Evolutionary conservation across 163 green algal genomes (phyloP), one percentile per base, ranked within the genome.

Genomic region (Prototheca cutis): DNA sequence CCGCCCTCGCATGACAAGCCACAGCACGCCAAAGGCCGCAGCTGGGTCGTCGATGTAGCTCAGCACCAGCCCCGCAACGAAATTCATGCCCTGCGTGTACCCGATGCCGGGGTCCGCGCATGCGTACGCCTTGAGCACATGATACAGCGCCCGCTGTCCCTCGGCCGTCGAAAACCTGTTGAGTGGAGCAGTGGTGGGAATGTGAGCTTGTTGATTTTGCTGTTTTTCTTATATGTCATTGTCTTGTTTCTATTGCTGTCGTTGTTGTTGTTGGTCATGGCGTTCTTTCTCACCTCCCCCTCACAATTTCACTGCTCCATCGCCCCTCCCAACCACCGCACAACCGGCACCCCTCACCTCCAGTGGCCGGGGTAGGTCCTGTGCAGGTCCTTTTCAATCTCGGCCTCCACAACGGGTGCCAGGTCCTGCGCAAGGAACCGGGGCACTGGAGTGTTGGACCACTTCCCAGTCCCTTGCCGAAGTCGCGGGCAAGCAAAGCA

Each of bases 61-160:
- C 48, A 85, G 66, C 33, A 90, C 65, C 60, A 97, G 71, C 33
- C 64, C 73, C n/a, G 71, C 74, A 31, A 87, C 42, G 48, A 87
- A 87, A 66, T 87, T 87, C 80, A 87, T 85, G 42, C 80, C 80
- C 77, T 78, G 66, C 0, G 53, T 72, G 58, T 77, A 76, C 0
- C 68, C 71, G n/a, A 76, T 67, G n/a, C 65, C 68, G 2, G 68
- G 62, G 55, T 79, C 70, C 1, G 71, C 64, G 4, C 62, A 54
- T 0, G 75, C 78, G 25, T 85, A 85, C 3, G 78, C 78, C 2
- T 52, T 51, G 27, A 85, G 51, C 48, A 85, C 68, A 33, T 62
- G 59, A 7, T 66, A 53, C 62, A 89, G 60, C 2, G 68, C 63
- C 4, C 21, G 31, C 55, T 84, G 70, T 2, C 81, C 81, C 53